phyloP scores from a whole-genome alignment of 345 rosid genomes.

The Euphorbia pulcherrima region DNA sequence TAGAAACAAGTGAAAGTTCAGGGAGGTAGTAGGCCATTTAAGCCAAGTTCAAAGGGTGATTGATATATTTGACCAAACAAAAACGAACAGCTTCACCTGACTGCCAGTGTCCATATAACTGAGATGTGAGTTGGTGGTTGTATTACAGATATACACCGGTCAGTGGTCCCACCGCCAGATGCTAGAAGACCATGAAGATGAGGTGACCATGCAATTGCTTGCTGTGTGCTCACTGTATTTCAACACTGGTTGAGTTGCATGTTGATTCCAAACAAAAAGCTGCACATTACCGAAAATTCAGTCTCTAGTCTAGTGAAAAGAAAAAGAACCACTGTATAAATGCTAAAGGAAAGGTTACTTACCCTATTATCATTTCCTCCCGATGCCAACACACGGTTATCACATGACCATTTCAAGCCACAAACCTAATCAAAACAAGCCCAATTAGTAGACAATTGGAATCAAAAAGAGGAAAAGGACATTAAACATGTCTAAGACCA shows the following conservation, averaged over 20 bases:
- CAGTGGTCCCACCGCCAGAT: slow-evolving; percentile 98
- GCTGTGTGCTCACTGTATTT: slow-evolving; percentile 94
- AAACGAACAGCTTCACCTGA: slow-evolving; percentile 58
- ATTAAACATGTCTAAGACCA: slow-evolving; percentile 9
- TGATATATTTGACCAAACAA: too few species aligned
- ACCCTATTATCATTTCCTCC: slow-evolving; percentile 98
- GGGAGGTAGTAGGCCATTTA: too few species aligned
- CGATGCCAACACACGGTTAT: slow-evolving; percentile 94
- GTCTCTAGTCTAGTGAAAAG: not conserved
- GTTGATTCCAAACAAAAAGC: slow-evolving; percentile 99
- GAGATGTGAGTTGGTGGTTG: slow-evolving; percentile 78
- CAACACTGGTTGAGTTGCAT: slow-evolving; percentile 82
- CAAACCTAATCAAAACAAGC: slow-evolving; percentile 53
- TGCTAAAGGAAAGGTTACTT: too few species aligned
- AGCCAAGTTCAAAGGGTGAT: too few species aligned
- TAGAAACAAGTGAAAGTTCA: too few species aligned
- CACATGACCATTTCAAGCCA: slow-evolving; percentile 97
- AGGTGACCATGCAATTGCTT: slow-evolving; percentile 99
- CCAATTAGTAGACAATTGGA: slow-evolving; percentile 6
- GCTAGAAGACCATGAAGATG: slow-evolving; percentile 98
- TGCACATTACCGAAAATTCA: slow-evolving; percentile 35
- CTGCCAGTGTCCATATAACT: slow-evolving; percentile 93
- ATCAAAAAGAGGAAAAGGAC: not conserved
- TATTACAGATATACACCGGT: slow-evolving; percentile 97
- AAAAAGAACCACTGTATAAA: not conserved